Percentiles rank a stretch among this genome's conserved stretches.
phyloP scores from a whole-genome alignment of 768 basidiomycete genomes.

The Gelatoporia subvermispora region DNA sequence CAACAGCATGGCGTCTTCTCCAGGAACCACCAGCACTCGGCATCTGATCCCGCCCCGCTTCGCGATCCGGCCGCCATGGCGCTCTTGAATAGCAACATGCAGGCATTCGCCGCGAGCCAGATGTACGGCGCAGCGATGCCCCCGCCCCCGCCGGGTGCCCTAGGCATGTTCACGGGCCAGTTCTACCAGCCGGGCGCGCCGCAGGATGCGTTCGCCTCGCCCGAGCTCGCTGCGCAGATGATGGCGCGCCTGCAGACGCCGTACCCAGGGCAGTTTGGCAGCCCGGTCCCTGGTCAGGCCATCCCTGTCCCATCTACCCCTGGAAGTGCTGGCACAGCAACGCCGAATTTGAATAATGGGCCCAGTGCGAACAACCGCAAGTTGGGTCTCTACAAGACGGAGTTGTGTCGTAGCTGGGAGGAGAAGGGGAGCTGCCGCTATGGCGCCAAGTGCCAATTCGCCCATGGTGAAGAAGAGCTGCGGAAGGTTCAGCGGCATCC shows the following conservation, averaged over 20 bases:
- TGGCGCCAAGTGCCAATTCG: slow-evolving; percentile 87
- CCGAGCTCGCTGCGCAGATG: slow-evolving; percentile 49
- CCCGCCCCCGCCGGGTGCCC: slow-evolving; percentile 34
- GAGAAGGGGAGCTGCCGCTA: slow-evolving; percentile 87
- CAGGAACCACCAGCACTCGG: slow-evolving; percentile 73
- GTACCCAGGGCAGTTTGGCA: slow-evolving; percentile 47
- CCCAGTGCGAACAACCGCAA: slow-evolving; percentile 92
- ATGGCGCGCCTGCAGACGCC: slow-evolving; percentile 60
- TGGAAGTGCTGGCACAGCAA: slow-evolving; percentile 25
- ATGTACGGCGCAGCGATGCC: slow-evolving; percentile 52
- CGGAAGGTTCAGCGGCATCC: slow-evolving; percentile 83
- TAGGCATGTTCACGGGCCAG: slow-evolving; percentile 66
- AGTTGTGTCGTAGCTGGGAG: slow-evolving; percentile 88
- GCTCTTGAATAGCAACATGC: slow-evolving; percentile 52
- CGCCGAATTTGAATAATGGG: slow-evolving; percentile 40
- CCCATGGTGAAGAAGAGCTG: slow-evolving; percentile 87
- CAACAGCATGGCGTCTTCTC: slow-evolving; percentile 76
- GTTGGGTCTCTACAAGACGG: slow-evolving; percentile 86
- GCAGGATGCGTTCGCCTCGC: slow-evolving; percentile 50
- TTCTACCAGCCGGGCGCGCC: slow-evolving; percentile 50
- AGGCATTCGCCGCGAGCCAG: slow-evolving; percentile 46
- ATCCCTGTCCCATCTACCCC: slow-evolving; percentile 4
- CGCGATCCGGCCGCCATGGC: slow-evolving; percentile 69
- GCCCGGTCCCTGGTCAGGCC: slow-evolving; percentile 17
- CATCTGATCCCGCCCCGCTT: slow-evolving; percentile 74